A percentile compares a stretch with the other conserved stretches of the same genome.
phyloP scores from a whole-genome alignment of 305 asterid species.

The Fraxinus velutina region DNA sequence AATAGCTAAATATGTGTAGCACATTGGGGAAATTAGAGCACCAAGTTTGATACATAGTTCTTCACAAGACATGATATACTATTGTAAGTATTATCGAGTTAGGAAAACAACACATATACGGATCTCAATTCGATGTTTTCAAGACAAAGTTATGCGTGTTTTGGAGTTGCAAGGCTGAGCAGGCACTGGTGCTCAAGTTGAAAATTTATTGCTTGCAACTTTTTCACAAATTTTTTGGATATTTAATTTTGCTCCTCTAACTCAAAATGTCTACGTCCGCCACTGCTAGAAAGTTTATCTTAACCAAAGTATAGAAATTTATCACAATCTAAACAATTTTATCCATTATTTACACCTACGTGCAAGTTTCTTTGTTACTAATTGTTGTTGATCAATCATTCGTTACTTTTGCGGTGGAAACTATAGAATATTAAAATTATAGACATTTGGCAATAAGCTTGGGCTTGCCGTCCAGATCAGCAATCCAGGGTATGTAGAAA shows the following conservation, averaged over 20 bases:
- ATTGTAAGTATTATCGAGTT: too few relatives aligned
- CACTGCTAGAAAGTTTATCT: background rate
- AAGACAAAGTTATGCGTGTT: too few relatives aligned
- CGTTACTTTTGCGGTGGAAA: background rate
- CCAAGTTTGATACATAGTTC: too few relatives aligned
- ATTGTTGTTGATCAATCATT: background rate
- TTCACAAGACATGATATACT: too few relatives aligned
- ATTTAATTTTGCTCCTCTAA: background rate
- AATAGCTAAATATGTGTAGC: too few relatives aligned
- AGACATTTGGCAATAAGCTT: background rate
- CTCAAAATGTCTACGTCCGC: background rate
- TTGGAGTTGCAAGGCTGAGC: background rate
- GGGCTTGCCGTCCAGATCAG: background rate
- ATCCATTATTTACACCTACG: background rate
- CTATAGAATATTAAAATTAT: background rate
- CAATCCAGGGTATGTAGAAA: conserved; percentile 31
- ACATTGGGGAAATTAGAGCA: too few relatives aligned
- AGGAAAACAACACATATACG: too few relatives aligned
- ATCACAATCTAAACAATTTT: background rate
- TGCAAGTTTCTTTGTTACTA: background rate
- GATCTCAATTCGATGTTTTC: too few relatives aligned
- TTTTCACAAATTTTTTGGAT: background rate
- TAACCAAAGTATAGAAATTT: background rate
- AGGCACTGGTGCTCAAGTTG: background rate
- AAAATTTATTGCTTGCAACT: background rate